Percentiles rank a stretch among this genome's conserved stretches.
Evolutionary conservation across 2,329 filamentous ascomycete species (phyloP).

Genomic region (Calcarisporium arbuscula): DNA sequence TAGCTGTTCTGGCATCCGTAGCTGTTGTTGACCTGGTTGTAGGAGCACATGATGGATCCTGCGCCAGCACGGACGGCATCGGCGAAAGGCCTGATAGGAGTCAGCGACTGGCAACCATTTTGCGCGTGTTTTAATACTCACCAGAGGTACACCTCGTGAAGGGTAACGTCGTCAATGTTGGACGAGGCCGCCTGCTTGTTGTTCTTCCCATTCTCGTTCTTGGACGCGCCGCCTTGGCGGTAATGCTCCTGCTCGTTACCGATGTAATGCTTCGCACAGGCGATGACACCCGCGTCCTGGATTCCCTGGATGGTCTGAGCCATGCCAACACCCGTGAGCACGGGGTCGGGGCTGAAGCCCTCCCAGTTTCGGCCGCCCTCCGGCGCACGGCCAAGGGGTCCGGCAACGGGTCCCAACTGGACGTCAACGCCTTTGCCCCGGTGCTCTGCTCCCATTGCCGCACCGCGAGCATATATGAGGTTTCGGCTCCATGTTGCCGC

Average conservation of each 20-base stretch:
- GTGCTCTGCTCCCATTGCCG: constrained; percentile 53
- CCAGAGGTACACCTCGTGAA: constrained; percentile 73
- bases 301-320: constrained; percentile 72
- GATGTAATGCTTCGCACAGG: constrained; percentile 73
- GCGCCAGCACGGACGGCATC: constrained; percentile 65
- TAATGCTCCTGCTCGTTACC: constrained; percentile 73
- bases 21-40: constrained; percentile 75
- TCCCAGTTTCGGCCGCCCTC: constrained; percentile 57
- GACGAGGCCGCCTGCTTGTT: constrained; percentile 49
- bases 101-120: no score
- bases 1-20: constrained; percentile 76
- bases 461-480: constrained; percentile 51
- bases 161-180: constrained; percentile 64
- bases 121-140: no score
- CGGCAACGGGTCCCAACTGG: constrained; percentile 48
- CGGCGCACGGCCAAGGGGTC: constrained; percentile 40
- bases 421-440: constrained; percentile 72
- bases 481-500: constrained; percentile 74
- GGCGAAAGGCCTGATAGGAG: constrained; percentile 70
- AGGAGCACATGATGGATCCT: constrained; percentile 59
- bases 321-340: constrained; percentile 65
- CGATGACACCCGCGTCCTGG: constrained; percentile 74
- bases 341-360: constrained; percentile 64
- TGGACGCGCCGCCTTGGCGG: constrained; percentile 54
- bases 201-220: constrained; percentile 45